Evolutionary conservation across 148 eudicot genomes (phyloP), one percentile per base, ranked within the genome.

Genomic region (Salicornia ramosissima): DNA sequence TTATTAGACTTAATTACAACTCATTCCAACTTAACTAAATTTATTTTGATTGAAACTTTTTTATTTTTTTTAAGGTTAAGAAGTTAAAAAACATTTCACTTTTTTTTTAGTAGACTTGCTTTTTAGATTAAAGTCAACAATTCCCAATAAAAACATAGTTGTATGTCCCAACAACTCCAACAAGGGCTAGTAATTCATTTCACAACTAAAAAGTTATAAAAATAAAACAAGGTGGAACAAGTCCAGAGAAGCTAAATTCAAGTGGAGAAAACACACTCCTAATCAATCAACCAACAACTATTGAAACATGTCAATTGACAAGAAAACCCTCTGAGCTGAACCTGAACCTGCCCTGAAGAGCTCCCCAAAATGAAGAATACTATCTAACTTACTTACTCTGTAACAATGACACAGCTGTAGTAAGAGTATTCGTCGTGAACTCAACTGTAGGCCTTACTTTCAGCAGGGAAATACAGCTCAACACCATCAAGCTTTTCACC

Each of bases 391-490:
- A 31, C 64, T n/a, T n/a, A n/a, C n/a, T n/a, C n/a, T 24, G 16
- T 31, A 54, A 16, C 40, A 54, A 54, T 22, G 18, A 24, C 11
- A 59, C 40, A 40, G 31, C 42, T 33, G n/a, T 30, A 10, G 50
- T 42, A 63, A n/a, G n/a, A n/a, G 11, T 25, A 13, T 49, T 49
- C 53, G 40, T 40, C 50, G 50, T 63, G 50, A 63, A 63, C 50
- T 63, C 67, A 63, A 21, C n/a, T 28, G 10, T 62, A 18, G 46
- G 65, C 46, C 39, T 62, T 62, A 60, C 25, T 53, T 25, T 54
- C 58, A 50, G 61, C 15, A 72, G n/a, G 49, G 29, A 73, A 66
- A 43, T 57, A 56, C 65, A 56, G 47, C 57, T 40, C 42, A 47
- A 65, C 11, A 7, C 24, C 67, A 40, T 63, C 67, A 63, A 63